Base-by-base conservation (phyloP, 2,329 filamentous ascomycete genomes). In the Zasmidium angulare region DNA sequence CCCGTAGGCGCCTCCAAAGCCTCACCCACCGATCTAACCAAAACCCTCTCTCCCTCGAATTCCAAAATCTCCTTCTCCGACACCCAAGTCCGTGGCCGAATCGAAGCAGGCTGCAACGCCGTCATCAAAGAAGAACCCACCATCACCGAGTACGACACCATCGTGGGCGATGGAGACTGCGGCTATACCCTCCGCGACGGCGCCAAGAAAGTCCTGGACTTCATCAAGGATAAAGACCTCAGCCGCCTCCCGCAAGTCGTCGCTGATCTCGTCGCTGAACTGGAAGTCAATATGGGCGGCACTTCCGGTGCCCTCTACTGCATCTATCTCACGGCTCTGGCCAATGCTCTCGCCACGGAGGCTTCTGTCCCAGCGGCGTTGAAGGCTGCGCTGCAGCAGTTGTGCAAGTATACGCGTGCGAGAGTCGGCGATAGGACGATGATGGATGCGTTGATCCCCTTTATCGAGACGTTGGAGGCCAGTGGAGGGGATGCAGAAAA, bases 131-230 rank as follows among this genome's bases (percentile, higher is more conserved):
- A 64, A 23, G 72, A 75, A 53, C 68, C 71, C 10, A 72, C 64
- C 19, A 75, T 75, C 46, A 75, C 72, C 31, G 66, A 72, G 36
- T 75, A 74, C 63, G 72, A 75, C 64, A 71, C 70, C 1, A 73
- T 74, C 50, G 72, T 74, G 47, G 72, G 72, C 53, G 72, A 75
- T 50, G 72, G 72, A 31, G 72, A 75, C 50, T 75, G 72, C 56
- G 72, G 72, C 52, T 72, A 72, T 63, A 75, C 72, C 0, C 67
- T 74, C 3, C 69, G 72, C 14, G 69, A 72, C 55, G 72, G 72
- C 29, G 71, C 73, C 3, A 69, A 72, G 56, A 65, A 72, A 51
- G 71, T 74, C 14, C 66, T 74, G 2, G 60, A 63, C 20, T 75
- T 72, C 67, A 70, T 75, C 53, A 46, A 60, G 1, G 61, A 61